phyloP scores from a whole-genome alignment of 169 alveolate genomes.

The Cryptosporidium bovis region DNA sequence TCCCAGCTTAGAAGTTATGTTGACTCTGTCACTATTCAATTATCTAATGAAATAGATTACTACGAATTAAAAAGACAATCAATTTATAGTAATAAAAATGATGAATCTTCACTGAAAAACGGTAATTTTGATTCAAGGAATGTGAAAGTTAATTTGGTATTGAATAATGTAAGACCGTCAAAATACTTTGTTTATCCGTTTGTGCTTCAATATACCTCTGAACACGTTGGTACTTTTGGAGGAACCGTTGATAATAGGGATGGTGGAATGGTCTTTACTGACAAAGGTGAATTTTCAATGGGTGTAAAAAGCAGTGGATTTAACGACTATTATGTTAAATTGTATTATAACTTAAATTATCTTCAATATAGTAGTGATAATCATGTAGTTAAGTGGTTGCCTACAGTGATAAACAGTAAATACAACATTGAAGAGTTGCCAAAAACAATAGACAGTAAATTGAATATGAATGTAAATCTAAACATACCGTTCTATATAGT shows the following conservation, averaged over 20 bases:
- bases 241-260: neutral
- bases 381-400: slow-evolving; percentile 33
- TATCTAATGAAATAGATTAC: neutral
- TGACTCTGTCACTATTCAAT: slow-evolving; percentile 17
- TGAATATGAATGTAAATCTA: slow-evolving; percentile 21
- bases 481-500: slow-evolving; percentile 60
- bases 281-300: too few species aligned
- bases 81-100: neutral
- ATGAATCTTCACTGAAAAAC: neutral
- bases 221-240: neutral
- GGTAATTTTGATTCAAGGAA: slow-evolving; percentile 24
- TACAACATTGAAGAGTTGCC: slow-evolving; percentile 41
- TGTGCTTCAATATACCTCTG: slow-evolving; percentile 21
- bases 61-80: neutral
- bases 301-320: neutral
- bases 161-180: slow-evolving; percentile 35
- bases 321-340: slow-evolving; percentile 1
- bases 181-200: slow-evolving; percentile 48
- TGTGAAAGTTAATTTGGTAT: slow-evolving; percentile 5
- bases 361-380: slow-evolving; percentile 6
- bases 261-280: too few species aligned
- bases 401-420: neutral
- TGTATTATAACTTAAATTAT: slow-evolving; percentile 41
- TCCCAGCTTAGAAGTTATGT: slow-evolving; percentile 45
- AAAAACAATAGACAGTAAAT: slow-evolving; percentile 17